These are phyloP conservation scores for Didymella glomerata DNA, from an alignment of 2,329 filamentous ascomycete species.

Conservation along the genomic window DNA sequence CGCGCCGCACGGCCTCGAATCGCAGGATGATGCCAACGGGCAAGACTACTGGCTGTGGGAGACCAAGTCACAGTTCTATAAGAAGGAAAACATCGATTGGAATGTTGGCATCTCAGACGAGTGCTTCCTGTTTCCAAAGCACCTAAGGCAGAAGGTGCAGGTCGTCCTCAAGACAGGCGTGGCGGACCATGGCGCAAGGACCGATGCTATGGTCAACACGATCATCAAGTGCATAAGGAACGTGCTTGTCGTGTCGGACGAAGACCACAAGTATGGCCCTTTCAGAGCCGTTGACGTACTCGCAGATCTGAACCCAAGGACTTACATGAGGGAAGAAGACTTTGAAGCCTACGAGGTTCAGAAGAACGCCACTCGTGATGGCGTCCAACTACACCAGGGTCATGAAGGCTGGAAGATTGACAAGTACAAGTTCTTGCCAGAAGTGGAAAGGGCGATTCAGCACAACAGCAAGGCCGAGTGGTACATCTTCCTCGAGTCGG, in stretches of 20 bases:
- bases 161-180: constrained; percentile 63
- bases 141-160: constrained; percentile 47
- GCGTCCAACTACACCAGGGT: constrained; percentile 44
- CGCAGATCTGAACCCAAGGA: constrained; percentile 49
- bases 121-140: constrained; percentile 41
- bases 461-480: constrained; percentile 26
- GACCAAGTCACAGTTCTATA: constrained; percentile 22
- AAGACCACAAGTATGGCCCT: constrained; percentile 56
- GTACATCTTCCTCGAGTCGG: constrained; percentile 36
- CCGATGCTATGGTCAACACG: constrained; percentile 58
- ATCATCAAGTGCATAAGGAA: constrained; percentile 62
- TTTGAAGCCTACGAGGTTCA: constrained; percentile 48
- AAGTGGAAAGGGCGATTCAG: constrained; percentile 53
- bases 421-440: constrained; percentile 66
- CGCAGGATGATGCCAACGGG: constrained; percentile 11
- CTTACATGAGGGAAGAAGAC: constrained; percentile 43
- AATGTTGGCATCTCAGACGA: constrained; percentile 25
- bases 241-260: constrained; percentile 64
- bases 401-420: constrained; percentile 31
- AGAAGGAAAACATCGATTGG: constrained; percentile 16
- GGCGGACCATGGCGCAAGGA: constrained; percentile 62
- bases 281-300: constrained; percentile 53
- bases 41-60: constrained; percentile 29
- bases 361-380: constrained; percentile 18
- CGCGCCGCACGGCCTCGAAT: constrained; percentile 10